Base-by-base conservation (phyloP, 148 eudicot species). In the Diospyros kaki region DNA sequence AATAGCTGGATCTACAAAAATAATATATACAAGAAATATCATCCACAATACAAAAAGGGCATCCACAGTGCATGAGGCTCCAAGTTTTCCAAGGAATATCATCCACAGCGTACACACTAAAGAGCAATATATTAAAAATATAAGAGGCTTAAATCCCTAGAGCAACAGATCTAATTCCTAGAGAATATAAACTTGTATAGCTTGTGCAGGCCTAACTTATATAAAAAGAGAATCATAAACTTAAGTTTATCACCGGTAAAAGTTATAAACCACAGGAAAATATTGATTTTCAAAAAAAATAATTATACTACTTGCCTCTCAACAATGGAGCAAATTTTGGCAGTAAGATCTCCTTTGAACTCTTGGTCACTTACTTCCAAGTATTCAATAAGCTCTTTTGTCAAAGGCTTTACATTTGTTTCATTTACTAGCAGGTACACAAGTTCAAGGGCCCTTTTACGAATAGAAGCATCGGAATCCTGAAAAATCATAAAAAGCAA, bases 301-400 rank as follows among this genome's bases (percentile, higher is more conserved):
- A n/a, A 18, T 60, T 60, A 63, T 67, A 15, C n/a, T 71, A 78
- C 99, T 86, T 91, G 92, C 99, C 87, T 95, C 75, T 95, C 98
- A 68, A 95, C 91, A 83, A 93, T 95, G 79, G 98, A 95, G 90
- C 99, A 95, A 76, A 93, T 88, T 89, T 89, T 95, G 75, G 89
- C 90, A 2, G 97, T 90, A 75, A 95, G 91, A 81, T 95, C 99
- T 81, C 82, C 99, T 85, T 87, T 93, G 72, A 95, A 95, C 51
- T 93, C 99, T 11, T 79, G 88, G 28, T 95, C 98, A 81, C 93
- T 90, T 75, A 88, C 86, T 89, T 91, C 94, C 82, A 95, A 84
- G 81, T 89, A 86, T 59, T 95, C 99, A 69, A 93, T 85, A 52
- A 95, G 86, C 82, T 95, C 99, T 85, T 91, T 91, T 11, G 94